Evolutionary conservation across 306 rosid species (phyloP).

Genomic region (Spatholobus suberectus): DNA sequence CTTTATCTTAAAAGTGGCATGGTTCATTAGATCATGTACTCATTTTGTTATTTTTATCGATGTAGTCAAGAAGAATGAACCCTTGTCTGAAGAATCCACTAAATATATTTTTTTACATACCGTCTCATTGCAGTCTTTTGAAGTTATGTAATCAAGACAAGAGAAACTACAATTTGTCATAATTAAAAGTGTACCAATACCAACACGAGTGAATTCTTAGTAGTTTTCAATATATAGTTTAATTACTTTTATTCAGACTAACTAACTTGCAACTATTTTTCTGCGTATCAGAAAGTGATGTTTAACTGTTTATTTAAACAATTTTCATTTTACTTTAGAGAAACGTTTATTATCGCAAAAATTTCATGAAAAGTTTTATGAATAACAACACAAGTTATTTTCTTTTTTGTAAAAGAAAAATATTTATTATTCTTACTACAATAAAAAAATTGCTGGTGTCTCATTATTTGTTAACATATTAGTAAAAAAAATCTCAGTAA

Average conservation of each 20-base stretch:
- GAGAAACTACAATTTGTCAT: background rate
- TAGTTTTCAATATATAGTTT: background rate
- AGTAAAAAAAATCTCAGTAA: too few species aligned
- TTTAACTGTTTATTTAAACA: too few species aligned
- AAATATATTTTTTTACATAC: background rate
- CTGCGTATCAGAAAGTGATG: too few species aligned
- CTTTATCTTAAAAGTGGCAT: background rate
- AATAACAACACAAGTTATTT: too few species aligned
- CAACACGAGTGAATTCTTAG: background rate
- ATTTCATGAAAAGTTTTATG: too few species aligned
- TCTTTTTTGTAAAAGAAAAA: too few species aligned
- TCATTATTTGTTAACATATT: too few species aligned
- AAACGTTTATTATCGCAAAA: too few species aligned
- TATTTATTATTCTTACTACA: too few species aligned
- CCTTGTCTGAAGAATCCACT: background rate
- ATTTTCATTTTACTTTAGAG: too few species aligned
- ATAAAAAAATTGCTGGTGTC: too few species aligned
- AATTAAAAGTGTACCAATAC: background rate
- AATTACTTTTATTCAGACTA: background rate
- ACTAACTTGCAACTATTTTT: background rate
- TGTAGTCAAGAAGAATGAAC: constrained; percentile 35
- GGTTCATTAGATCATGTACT: background rate
- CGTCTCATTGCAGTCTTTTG: background rate
- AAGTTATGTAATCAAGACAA: background rate
- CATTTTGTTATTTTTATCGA: constrained; percentile 19